Evolutionary conservation across 2,329 filamentous ascomycete genomes (phyloP).

Genomic region (Dendrostoma leiphaemia): DNA sequence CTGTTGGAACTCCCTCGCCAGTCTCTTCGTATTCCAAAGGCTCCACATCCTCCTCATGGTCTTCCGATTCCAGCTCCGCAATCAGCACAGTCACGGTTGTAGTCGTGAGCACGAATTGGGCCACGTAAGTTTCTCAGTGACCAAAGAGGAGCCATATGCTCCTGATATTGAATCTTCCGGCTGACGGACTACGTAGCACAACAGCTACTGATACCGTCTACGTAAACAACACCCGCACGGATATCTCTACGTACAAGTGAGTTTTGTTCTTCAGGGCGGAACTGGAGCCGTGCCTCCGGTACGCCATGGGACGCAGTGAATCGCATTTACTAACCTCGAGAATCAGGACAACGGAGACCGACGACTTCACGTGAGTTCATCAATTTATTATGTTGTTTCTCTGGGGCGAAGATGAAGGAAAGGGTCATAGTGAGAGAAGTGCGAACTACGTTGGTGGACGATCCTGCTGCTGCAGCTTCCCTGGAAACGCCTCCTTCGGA

Average conservation of each 20-base stretch:
- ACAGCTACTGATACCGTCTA: not conserved
- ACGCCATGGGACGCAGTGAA: too few species aligned
- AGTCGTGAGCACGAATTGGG: not conserved
- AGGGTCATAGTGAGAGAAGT: too few species aligned
- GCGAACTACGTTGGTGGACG: too few species aligned
- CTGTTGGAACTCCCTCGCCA: too few species aligned
- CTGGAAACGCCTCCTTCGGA: too few species aligned
- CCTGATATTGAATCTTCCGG: too few species aligned
- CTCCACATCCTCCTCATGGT: too few species aligned
- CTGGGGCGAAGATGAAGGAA: not conserved
- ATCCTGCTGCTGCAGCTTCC: too few species aligned
- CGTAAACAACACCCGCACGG: not conserved
- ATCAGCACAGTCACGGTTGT: not conserved
- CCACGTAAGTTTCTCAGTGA: not conserved
- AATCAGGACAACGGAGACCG: not conserved
- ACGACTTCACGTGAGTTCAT: conserved; percentile 1
- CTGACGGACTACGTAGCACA: not conserved
- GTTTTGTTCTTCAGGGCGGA: not conserved
- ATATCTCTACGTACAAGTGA: not conserved
- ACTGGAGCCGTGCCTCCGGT: too few species aligned
- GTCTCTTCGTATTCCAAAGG: too few species aligned
- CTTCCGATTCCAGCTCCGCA: not conserved
- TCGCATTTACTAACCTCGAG: not conserved
- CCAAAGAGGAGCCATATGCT: not conserved
- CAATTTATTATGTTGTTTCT: not conserved